phyloP scores from a whole-genome alignment of 176 grass and related monocot genomes.

The Chloris gayana region DNA sequence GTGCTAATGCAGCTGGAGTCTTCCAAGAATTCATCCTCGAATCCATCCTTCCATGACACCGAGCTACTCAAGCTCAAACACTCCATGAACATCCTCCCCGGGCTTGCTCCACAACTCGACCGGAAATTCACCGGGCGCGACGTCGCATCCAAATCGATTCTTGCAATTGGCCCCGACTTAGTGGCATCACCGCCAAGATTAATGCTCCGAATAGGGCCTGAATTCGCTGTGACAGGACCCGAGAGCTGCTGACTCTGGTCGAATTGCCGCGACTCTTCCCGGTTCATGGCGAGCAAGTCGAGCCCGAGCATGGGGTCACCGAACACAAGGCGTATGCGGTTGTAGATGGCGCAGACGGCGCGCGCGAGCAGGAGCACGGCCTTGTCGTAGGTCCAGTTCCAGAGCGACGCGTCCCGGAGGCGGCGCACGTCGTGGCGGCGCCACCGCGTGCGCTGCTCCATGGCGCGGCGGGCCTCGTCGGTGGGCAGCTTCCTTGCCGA shows the following conservation, averaged over 20 bases:
- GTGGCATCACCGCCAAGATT: neutral
- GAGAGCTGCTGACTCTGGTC: constrained; percentile 52
- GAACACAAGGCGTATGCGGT: constrained; percentile 70
- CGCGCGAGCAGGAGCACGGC: constrained; percentile 81
- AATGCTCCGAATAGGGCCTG: constrained; percentile 33
- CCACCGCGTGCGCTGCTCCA: constrained; percentile 80
- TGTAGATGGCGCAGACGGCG: constrained; percentile 73
- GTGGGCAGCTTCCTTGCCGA: constrained; percentile 65
- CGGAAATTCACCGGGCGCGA: constrained; percentile 26
- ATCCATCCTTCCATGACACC: constrained; percentile 42
- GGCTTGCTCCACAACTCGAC: constrained; percentile 59
- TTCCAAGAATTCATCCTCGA: constrained; percentile 58
- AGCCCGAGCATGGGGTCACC: constrained; percentile 70
- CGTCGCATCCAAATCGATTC: constrained; percentile 20
- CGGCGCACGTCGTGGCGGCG: constrained; percentile 69
- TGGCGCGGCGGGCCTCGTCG: constrained; percentile 65
- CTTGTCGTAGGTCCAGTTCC: constrained; percentile 86
- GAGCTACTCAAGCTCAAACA: constrained; percentile 80
- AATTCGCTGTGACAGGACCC: constrained; percentile 36
- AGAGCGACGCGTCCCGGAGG: constrained; percentile 78
- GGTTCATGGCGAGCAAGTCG: constrained; percentile 42
- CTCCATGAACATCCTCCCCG: constrained; percentile 78
- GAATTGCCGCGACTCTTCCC: constrained; percentile 25
- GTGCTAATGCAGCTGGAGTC: constrained; percentile 60
- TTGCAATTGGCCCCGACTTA: constrained; percentile 53